phyloP scores from a whole-genome alignment of 139 green algal genomes.

The Haematococcus lacustris region DNA sequence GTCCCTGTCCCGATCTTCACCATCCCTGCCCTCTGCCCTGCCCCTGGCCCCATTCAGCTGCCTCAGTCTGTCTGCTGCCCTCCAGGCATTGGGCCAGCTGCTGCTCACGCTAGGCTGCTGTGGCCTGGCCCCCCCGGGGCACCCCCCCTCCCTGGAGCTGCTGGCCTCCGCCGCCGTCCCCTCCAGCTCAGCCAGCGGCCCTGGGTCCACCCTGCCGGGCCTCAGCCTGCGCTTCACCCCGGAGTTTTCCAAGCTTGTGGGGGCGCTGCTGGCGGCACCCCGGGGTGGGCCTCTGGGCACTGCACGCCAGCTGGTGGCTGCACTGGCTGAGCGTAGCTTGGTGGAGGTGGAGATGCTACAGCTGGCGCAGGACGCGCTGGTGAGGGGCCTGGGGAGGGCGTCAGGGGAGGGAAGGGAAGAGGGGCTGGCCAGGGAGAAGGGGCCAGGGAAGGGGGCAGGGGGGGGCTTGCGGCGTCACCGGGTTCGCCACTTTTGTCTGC shows the following conservation, averaged over 20 bases:
- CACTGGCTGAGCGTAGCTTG: constrained; percentile 69
- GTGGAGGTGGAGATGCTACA: too few relatives aligned
- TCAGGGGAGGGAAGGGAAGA: too few relatives aligned
- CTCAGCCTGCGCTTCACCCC: constrained; percentile 39
- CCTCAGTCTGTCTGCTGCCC: neutral
- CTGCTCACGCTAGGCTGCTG: constrained; percentile 74
- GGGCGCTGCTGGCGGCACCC: constrained; percentile 41
- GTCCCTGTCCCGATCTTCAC: too few relatives aligned
- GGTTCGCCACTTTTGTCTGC: too few relatives aligned
- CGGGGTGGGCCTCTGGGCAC: constrained; percentile 37
- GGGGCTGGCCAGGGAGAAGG: too few relatives aligned
- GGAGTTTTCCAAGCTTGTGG: constrained; percentile 64
- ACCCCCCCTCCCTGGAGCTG: constrained; percentile 1
- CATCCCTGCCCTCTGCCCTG: neutral
- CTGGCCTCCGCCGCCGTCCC: neutral
- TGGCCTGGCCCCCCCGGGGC: constrained; percentile 11
- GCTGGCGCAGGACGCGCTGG: too few relatives aligned
- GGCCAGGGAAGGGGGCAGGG: too few relatives aligned
- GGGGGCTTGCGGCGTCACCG: too few relatives aligned
- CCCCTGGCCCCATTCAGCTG: too few relatives aligned
- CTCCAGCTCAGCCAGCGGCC: too few relatives aligned
- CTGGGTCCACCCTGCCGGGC: too few relatives aligned
- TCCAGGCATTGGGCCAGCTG: constrained; percentile 57
- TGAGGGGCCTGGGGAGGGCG: too few relatives aligned
- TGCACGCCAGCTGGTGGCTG: constrained; percentile 55